A percentile compares a stretch with the other conserved stretches of the same genome.
These are phyloP conservation scores for Fusarium papillatum DNA, from an alignment of 2,329 filamentous ascomycete genomes.

Conservation along the genomic window DNA sequence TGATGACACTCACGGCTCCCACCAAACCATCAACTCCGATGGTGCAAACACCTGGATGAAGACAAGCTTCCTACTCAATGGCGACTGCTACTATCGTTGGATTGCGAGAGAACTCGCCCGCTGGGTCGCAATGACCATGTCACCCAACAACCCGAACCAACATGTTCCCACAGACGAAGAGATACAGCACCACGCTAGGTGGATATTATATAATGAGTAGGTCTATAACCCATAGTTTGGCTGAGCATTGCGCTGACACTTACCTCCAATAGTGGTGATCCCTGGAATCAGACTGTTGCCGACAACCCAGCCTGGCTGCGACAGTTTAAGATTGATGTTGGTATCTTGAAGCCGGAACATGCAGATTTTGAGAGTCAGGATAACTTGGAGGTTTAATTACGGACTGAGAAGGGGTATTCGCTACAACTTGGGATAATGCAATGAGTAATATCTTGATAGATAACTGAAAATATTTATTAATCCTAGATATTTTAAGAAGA, in stretches of 20 bases:
- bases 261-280: not conserved
- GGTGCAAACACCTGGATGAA: not conserved
- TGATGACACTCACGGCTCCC: not conserved
- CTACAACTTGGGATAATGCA: not conserved
- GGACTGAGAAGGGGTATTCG: not conserved
- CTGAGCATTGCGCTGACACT: not conserved
- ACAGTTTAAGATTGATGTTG: constrained; percentile 1
- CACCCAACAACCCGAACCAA: constrained; percentile 25
- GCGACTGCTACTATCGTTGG: constrained; percentile 10
- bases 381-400: not conserved
- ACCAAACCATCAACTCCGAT: not conserved
- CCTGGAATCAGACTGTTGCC: not conserved
- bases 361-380: not conserved
- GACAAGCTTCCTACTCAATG: not conserved
- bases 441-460: not conserved
- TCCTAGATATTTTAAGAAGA: not conserved
- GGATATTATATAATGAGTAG: constrained; percentile 11
- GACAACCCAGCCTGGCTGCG: not conserved
- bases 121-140: constrained; percentile 28
- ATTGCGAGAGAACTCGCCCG: constrained; percentile 16
- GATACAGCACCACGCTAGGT: constrained; percentile 25
- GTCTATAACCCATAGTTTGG: not conserved
- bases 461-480: not conserved
- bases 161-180: constrained; percentile 29
- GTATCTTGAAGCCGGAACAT: not conserved